Evolutionary conservation across 768 basidiomycete species (phyloP).

Genomic region (Ephemerocybe angulata): DNA sequence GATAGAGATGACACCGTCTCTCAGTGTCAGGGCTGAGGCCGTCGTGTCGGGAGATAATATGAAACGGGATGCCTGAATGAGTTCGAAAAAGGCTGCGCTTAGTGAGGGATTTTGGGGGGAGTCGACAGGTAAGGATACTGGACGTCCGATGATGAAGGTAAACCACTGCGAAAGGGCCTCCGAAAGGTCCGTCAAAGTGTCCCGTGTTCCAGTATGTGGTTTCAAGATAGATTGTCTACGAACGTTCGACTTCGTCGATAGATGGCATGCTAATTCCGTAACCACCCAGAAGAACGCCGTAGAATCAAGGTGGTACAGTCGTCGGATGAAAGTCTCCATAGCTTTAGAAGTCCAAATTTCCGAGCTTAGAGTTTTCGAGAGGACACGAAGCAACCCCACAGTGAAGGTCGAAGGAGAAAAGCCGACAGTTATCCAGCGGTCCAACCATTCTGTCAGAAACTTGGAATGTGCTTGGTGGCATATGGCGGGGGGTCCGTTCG

Average conservation of each 20-base stretch:
- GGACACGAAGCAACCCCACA: conserved; percentile 25
- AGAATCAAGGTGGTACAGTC: conserved; percentile 5
- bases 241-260: not conserved
- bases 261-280: not conserved
- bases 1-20: not conserved
- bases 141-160: not conserved
- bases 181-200: not conserved
- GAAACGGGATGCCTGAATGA: not conserved
- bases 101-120: not conserved
- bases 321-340: conserved; percentile 7
- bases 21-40: not conserved
- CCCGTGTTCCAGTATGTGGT: not conserved
- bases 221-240: not conserved
- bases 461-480: conserved; percentile 43
- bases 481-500: conserved; percentile 20
- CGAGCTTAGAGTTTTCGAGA: conserved; percentile 17
- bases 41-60: not conserved
- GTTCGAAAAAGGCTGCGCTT: not conserved
- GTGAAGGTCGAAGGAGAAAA: conserved; percentile 28
- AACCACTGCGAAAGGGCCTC: conserved; percentile 7
- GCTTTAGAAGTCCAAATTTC: conserved; percentile 14
- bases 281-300: not conserved
- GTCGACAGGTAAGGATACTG: too few species aligned
- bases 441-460: conserved; percentile 44
- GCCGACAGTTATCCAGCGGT: conserved; percentile 33